Evolutionary conservation across 805 yeast genomes (phyloP).

Genomic region (Wickerhamomyces bisporus): DNA sequence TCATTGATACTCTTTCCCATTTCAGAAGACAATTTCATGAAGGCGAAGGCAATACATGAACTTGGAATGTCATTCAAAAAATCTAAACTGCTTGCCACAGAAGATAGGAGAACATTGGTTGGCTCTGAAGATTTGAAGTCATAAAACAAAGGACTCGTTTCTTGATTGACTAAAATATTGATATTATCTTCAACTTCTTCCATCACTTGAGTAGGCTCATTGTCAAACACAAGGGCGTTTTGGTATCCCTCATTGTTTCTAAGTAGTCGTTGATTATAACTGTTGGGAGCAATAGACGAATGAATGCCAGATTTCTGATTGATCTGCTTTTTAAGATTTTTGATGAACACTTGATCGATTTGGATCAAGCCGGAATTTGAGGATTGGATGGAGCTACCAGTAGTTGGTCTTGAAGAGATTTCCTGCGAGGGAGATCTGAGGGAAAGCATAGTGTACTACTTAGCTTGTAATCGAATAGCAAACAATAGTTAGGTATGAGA

Average conservation of each 20-base stretch:
- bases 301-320: not conserved
- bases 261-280: not conserved
- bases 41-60: constrained; percentile 9
- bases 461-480: no score
- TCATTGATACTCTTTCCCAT: not conserved
- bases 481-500: no score
- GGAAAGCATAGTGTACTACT: no score
- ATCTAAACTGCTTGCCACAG: constrained; percentile 1
- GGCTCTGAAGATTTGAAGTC: not conserved
- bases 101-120: not conserved
- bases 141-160: constrained; percentile 1
- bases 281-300: not conserved
- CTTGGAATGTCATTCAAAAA: constrained; percentile 9
- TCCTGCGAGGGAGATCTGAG: not conserved
- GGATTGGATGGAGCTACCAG: constrained; percentile 13
- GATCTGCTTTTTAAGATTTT: no score
- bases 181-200: not conserved
- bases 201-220: constrained; percentile 1
- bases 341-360: not conserved
- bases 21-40: constrained; percentile 7
- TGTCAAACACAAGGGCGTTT: not conserved
- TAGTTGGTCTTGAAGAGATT: constrained; percentile 9
- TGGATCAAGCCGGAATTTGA: constrained; percentile 8
- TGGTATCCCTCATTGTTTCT: not conserved
- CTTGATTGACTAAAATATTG: not conserved